These are phyloP conservation scores for Citrus inodora DNA, from an alignment of 345 rosid species.

Conservation along the genomic window DNA sequence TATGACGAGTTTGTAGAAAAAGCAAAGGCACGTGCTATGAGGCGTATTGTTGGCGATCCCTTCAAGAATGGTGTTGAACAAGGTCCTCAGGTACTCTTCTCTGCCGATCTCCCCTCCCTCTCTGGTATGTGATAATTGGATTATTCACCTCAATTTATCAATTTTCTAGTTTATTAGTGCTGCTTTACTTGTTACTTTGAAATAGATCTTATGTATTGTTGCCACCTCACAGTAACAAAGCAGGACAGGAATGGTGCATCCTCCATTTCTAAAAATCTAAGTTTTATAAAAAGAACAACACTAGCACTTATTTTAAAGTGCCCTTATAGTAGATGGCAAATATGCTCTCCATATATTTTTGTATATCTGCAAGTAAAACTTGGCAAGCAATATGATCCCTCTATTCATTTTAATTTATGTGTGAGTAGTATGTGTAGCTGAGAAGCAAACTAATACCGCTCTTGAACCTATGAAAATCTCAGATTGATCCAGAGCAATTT, in stretches of 20 bases:
- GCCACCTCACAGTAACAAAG: not conserved
- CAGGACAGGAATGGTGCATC: not conserved
- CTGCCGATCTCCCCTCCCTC: not conserved
- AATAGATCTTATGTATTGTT: not conserved
- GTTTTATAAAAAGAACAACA: not conserved
- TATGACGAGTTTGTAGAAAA: slow-evolving; percentile 89
- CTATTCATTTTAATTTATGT: not conserved
- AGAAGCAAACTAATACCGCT: slow-evolving; percentile 2
- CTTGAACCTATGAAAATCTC: slow-evolving; percentile 10
- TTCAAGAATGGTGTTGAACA: slow-evolving; percentile 82
- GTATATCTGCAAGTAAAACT: not conserved
- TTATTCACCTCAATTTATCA: not conserved
- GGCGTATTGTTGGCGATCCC: slow-evolving; percentile 89
- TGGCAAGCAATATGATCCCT: not conserved
- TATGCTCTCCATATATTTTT: not conserved
- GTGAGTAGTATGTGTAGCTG: not conserved
- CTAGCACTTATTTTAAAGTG: not conserved
- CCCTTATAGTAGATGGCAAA: not conserved
- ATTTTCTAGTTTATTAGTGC: not conserved
- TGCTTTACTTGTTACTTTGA: not conserved
- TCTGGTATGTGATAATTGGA: not conserved
- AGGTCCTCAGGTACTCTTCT: slow-evolving; percentile 80
- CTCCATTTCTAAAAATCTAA: not conserved
- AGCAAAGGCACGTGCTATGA: slow-evolving; percentile 73
- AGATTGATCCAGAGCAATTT: slow-evolving; percentile 80